phyloP scores from a whole-genome alignment of 345 rosid species.

The Anastatica hierochuntica region DNA sequence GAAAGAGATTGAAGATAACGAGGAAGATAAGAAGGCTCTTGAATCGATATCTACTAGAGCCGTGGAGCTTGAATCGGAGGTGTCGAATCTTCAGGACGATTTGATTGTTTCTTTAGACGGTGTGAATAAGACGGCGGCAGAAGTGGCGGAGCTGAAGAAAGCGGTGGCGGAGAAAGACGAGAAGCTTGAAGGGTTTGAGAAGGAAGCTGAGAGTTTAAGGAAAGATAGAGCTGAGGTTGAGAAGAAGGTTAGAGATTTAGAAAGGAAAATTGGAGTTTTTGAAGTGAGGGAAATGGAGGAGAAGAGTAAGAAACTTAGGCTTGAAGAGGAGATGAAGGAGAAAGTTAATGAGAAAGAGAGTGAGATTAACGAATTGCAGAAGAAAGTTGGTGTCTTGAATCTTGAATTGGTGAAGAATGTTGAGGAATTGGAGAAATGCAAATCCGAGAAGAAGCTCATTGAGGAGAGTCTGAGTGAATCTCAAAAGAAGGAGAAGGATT shows the following conservation, averaged over 20 bases:
- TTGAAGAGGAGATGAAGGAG: constrained; percentile 56
- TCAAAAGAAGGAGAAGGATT: constrained; percentile 19
- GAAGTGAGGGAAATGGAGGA: constrained; percentile 53
- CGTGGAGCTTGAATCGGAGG: constrained; percentile 55
- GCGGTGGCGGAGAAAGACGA: constrained; percentile 34
- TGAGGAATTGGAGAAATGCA: constrained; percentile 29
- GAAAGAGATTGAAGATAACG: constrained; percentile 41
- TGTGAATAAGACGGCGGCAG: constrained; percentile 35
- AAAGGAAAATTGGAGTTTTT: constrained; percentile 49
- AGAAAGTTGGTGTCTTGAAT: constrained; percentile 36
- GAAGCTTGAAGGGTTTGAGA: constrained; percentile 32
- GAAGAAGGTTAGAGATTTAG: constrained; percentile 56
- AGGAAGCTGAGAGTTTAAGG: constrained; percentile 45
- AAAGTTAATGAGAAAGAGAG: constrained; percentile 40
- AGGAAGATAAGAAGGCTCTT: constrained; percentile 38
- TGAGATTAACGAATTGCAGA: constrained; percentile 32
- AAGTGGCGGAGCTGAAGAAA: constrained; percentile 36
- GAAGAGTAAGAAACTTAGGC: constrained; percentile 49
- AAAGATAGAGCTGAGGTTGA: constrained; percentile 47
- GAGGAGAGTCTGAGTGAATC: constrained; percentile 31
- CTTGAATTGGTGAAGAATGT: constrained; percentile 22
- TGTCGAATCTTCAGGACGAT: constrained; percentile 55
- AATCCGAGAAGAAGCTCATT: constrained; percentile 28
- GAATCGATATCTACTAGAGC: constrained; percentile 45
- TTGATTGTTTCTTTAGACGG: constrained; percentile 38